Evolutionary conservation across 306 rosid species (phyloP).

Genomic region (Sicyos edulis): DNA sequence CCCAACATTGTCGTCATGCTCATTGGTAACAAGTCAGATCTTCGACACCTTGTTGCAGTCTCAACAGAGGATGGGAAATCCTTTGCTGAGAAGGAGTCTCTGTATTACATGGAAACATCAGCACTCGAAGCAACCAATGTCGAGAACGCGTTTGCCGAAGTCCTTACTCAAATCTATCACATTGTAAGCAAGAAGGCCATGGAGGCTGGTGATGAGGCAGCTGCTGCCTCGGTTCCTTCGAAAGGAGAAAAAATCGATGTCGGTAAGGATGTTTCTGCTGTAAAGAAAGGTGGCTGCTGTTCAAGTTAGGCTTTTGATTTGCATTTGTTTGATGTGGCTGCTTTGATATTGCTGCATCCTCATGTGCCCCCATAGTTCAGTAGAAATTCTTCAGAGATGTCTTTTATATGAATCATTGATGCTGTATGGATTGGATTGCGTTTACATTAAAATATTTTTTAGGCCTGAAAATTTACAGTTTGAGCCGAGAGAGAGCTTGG

Average conservation of each 20-base stretch:
- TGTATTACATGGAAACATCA: slow-evolving; percentile 49
- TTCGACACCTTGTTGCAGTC: slow-evolving; percentile 55
- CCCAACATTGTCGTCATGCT: slow-evolving; percentile 61
- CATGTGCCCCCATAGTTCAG: slow-evolving; percentile 27
- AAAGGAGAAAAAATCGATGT: slow-evolving; percentile 51
- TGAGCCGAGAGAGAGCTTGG: neutral
- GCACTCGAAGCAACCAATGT: slow-evolving; percentile 43
- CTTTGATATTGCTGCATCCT: neutral
- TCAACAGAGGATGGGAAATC: slow-evolving; percentile 48
- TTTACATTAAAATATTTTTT: neutral
- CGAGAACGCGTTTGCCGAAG: slow-evolving; percentile 41
- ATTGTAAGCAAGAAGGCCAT: slow-evolving; percentile 39
- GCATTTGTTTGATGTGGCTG: neutral
- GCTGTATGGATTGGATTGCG: slow-evolving; percentile 14
- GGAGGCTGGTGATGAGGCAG: slow-evolving; percentile 25
- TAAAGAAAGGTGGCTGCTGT: slow-evolving; percentile 52
- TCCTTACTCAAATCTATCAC: slow-evolving; percentile 48
- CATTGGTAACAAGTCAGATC: slow-evolving; percentile 16
- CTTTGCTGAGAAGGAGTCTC: slow-evolving; percentile 47
- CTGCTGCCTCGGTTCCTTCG: slow-evolving; percentile 37
- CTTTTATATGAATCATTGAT: slow-evolving; percentile 21
- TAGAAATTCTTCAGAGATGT: slow-evolving; percentile 22
- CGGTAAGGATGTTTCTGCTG: slow-evolving; percentile 44
- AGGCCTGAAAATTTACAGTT: slow-evolving; percentile 1
- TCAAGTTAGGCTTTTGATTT: slow-evolving; percentile 30